A percentile compares a stretch with the other conserved stretches of the same genome.
These are phyloP conservation scores for Cladosporium sp. DNA, from an alignment of 2,329 filamentous ascomycete species.

Conservation along the genomic window DNA sequence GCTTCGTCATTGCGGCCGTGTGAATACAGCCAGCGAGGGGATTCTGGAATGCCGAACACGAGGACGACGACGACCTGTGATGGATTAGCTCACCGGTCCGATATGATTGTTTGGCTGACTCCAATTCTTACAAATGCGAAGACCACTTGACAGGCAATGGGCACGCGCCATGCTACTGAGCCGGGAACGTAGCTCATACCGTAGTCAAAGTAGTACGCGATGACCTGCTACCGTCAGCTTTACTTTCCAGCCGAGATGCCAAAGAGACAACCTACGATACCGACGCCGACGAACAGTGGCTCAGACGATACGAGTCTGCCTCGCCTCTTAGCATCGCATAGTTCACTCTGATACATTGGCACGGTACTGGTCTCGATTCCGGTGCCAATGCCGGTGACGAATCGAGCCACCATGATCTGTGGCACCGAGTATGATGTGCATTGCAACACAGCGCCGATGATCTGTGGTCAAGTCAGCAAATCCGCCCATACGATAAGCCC, in stretches of 20 bases:
- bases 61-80: slow-evolving; percentile 35
- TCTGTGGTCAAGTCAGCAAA: slow-evolving; percentile 17
- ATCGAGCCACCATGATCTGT: slow-evolving; percentile 45
- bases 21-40: slow-evolving; percentile 39
- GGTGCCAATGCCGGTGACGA: slow-evolving; percentile 47
- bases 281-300: slow-evolving; percentile 29
- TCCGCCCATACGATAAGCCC: background rate
- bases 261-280: background rate
- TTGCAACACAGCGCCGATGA: slow-evolving; percentile 44
- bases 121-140: slow-evolving; percentile 18
- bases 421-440: slow-evolving; percentile 40
- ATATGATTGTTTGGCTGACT: background rate
- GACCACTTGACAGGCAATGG: slow-evolving; percentile 44
- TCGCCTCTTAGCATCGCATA: slow-evolving; percentile 30
- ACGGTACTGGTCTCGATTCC: slow-evolving; percentile 45
- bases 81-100: background rate
- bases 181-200: slow-evolving; percentile 39
- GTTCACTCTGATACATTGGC: slow-evolving; percentile 38
- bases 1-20: slow-evolving; percentile 30
- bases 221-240: slow-evolving; percentile 15
- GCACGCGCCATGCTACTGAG: slow-evolving; percentile 43
- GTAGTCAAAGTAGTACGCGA: slow-evolving; percentile 33
- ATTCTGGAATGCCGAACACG: slow-evolving; percentile 36
- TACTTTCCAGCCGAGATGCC: background rate
- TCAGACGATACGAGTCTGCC: slow-evolving; percentile 33